Evolutionary conservation across 306 rosid genomes (phyloP).

Genomic region (Vicia faba): DNA sequence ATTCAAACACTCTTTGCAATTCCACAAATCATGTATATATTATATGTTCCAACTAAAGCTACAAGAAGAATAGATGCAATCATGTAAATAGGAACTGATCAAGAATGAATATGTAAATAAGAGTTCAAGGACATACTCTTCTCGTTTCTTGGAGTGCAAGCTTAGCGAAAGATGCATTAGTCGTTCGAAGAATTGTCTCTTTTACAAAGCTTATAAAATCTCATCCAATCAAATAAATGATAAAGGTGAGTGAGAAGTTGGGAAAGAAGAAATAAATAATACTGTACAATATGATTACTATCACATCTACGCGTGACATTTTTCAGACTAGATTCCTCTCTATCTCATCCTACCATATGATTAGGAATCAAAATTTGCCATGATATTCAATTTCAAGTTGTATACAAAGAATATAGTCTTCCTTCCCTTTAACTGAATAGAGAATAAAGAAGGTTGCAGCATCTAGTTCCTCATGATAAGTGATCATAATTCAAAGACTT

Average conservation of each 20-base stretch:
- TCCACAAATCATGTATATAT: neutral
- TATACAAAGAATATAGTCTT: slow-evolving; percentile 6
- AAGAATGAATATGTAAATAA: neutral
- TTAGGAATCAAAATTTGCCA: slow-evolving; percentile 23
- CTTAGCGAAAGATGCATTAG: too few species aligned
- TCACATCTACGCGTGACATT: neutral
- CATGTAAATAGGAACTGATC: neutral
- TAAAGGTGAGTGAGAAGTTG: neutral
- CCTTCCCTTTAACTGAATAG: neutral
- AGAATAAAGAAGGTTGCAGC: neutral
- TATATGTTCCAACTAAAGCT: neutral
- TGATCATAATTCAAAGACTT: neutral
- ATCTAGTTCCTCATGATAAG: slow-evolving; percentile 22
- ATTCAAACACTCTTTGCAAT: neutral
- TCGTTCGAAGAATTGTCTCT: too few species aligned
- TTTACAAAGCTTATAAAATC: neutral
- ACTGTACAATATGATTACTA: neutral
- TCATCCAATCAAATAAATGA: neutral
- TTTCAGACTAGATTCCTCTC: slow-evolving; percentile 20
- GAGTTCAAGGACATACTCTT: too few species aligned
- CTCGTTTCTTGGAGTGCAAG: too few species aligned
- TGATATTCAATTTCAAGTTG: neutral
- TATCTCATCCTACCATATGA: slow-evolving; percentile 9
- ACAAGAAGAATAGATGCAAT: neutral
- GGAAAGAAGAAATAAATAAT: neutral